Percentiles rank a stretch among this genome's conserved stretches.
These are phyloP conservation scores for Aspergillus jensenii DNA, from an alignment of 2,329 filamentous ascomycete species.

Conservation along the genomic window DNA sequence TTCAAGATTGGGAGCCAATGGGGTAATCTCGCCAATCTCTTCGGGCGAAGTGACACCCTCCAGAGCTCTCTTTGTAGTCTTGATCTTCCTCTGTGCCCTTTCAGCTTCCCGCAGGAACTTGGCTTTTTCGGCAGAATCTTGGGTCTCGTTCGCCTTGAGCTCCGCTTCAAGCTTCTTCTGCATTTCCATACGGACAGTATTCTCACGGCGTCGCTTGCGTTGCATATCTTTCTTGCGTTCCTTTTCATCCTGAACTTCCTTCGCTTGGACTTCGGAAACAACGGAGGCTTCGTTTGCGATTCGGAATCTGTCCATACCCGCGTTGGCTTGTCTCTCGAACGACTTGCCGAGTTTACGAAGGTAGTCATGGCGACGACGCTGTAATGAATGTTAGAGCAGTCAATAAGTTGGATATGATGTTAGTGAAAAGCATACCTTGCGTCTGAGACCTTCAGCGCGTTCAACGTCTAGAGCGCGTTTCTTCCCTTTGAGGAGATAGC, in stretches of 20 bases:
- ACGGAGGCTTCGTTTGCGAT: slow-evolving; percentile 77
- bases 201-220: slow-evolving; percentile 90
- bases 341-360: slow-evolving; percentile 57
- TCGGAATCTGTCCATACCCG: slow-evolving; percentile 74
- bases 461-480: slow-evolving; percentile 71
- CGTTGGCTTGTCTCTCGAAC: slow-evolving; percentile 66
- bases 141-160: slow-evolving; percentile 71
- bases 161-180: slow-evolving; percentile 81
- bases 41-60: slow-evolving; percentile 75
- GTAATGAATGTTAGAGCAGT: slow-evolving; percentile 21
- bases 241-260: slow-evolving; percentile 90
- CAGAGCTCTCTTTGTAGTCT: slow-evolving; percentile 82
- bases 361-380: slow-evolving; percentile 61
- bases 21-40: slow-evolving; percentile 70
- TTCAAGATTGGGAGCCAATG: slow-evolving; percentile 76
- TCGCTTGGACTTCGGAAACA: slow-evolving; percentile 80
- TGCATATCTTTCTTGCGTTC: slow-evolving; percentile 99
- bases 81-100: slow-evolving; percentile 87
- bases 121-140: slow-evolving; percentile 78
- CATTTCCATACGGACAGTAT: slow-evolving; percentile 84
- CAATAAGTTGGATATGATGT: not conserved
- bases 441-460: slow-evolving; percentile 61
- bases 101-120: slow-evolving; percentile 83
- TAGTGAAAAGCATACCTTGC: slow-evolving; percentile 54
- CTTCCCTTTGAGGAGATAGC: slow-evolving; percentile 53